These are phyloP conservation scores for Amylocystis lapponica DNA, from an alignment of 768 basidiomycete species.

Conservation along the genomic window DNA sequence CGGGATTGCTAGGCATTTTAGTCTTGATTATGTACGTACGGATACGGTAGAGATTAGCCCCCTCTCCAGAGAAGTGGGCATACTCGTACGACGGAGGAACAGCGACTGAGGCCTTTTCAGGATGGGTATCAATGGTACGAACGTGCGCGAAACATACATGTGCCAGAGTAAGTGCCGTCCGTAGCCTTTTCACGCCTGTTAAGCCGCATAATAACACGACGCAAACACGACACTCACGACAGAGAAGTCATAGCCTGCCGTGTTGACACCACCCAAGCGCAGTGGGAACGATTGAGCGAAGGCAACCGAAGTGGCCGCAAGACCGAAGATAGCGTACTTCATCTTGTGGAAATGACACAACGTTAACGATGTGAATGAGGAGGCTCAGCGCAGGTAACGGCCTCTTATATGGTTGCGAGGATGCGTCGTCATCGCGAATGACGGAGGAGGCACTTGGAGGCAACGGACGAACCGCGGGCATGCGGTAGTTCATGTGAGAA, in stretches of 20 bases:
- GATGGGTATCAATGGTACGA: not conserved
- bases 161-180: constrained; percentile 40
- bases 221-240: constrained; percentile 24
- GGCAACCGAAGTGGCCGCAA: not conserved
- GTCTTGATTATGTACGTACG: constrained; percentile 19
- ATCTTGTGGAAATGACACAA: too few species aligned
- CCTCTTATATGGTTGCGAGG: too few species aligned
- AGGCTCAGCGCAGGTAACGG: too few species aligned
- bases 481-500: too few species aligned
- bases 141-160: constrained; percentile 7
- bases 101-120: constrained; percentile 14
- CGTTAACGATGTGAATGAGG: too few species aligned
- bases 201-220: not conserved
- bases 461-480: too few species aligned
- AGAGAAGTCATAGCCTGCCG: constrained; percentile 42
- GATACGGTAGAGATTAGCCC: constrained; percentile 44
- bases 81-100: constrained; percentile 40
- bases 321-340: too few species aligned
- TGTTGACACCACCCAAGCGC: constrained; percentile 44
- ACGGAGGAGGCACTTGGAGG: too few species aligned
- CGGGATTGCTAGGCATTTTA: not conserved
- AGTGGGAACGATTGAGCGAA: constrained; percentile 20
- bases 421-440: too few species aligned
- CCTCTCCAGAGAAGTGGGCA: constrained; percentile 42
- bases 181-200: constrained; percentile 24